Base-by-base conservation (phyloP, 1,139 yeast genomes). In the Lodderomyces pseudojiufengensis region DNA sequence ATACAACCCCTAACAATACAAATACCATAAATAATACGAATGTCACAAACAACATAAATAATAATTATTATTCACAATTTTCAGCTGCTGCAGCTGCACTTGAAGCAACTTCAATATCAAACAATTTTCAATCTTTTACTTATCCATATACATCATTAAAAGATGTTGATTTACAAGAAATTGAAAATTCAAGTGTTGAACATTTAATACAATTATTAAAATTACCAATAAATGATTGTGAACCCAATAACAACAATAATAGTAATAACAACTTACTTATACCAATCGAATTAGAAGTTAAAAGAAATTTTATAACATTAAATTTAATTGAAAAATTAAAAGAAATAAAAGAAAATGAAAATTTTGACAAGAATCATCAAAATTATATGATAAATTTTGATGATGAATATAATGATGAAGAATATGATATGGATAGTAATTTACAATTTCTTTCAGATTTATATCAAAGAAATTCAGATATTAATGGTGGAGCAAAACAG, bases 351-450 rank as follows among this genome's bases (percentile, higher is more conserved):
- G 70, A 63, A 29, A 42, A 46, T 22, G 73, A 68, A 31, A 43
- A 58, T 21, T 51, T 61, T 24, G 71, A 65, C 42, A 61, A 59
- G 32, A 52, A 59, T 44, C 40, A 50, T 44, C 40, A 50, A 12
- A 54, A 55, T 38, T 65, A 61, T 31, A 5, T 4, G 4, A 22
- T 9, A 6, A 22, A 22, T 22, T 9, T 6, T 22, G 72, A 67
- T 42, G 61, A 59, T 33, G 54, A 61, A 27, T 56, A 56, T 44
- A 54, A 55, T 38, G 66, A 61, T 33, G 45, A 50, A 29, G 73
- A 68, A 32, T 62, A 56, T 43, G 72, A 65, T 24, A 68, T 70
- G 76, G 75, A 70, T 50, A 64, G 59, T 40, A 61, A 59, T 41
- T 54, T 70, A 24, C 68, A 63, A 37, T 70, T 70, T 43, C 56